Evolutionary conservation across 805 yeast genomes (phyloP).

Genomic region (Saccharomycopsis vini): DNA sequence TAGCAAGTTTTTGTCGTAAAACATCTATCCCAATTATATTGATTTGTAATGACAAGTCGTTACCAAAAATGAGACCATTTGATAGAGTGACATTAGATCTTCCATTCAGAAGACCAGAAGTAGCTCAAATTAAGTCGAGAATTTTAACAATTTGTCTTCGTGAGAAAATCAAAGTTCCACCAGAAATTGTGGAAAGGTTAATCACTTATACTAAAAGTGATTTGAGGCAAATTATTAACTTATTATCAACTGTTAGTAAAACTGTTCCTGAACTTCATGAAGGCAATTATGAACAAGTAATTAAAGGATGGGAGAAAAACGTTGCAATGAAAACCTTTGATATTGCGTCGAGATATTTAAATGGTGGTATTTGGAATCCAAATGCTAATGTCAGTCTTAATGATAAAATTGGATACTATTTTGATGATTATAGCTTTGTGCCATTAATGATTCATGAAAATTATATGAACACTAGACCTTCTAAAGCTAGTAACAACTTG

Average conservation of each 20-base stretch:
- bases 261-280: constrained; percentile 58
- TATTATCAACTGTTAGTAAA: constrained; percentile 74
- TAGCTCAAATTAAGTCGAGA: constrained; percentile 70
- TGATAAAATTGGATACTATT: constrained; percentile 81
- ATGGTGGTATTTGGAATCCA: constrained; percentile 49
- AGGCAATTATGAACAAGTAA: constrained; percentile 52
- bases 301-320: constrained; percentile 79
- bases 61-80: constrained; percentile 94
- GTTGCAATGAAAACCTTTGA: constrained; percentile 90
- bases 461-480: constrained; percentile 61
- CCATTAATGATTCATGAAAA: constrained; percentile 97
- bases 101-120: constrained; percentile 84
- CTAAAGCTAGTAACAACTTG: constrained; percentile 33
- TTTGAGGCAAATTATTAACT: constrained; percentile 86
- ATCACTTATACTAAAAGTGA: constrained; percentile 83
- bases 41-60: constrained; percentile 85
- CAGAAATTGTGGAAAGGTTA: constrained; percentile 71
- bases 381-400: constrained; percentile 48
- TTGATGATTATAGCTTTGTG: constrained; percentile 89
- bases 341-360: constrained; percentile 59
- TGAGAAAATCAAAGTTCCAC: constrained; percentile 74
- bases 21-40: constrained; percentile 86
- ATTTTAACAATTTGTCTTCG: constrained; percentile 83
- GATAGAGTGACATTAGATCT: constrained; percentile 74
- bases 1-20: constrained; percentile 76